Percentiles rank a stretch among this genome's conserved stretches.
Evolutionary conservation across 2,329 filamentous ascomycete species (phyloP).

Genomic region (Alternaria arbusti): DNA sequence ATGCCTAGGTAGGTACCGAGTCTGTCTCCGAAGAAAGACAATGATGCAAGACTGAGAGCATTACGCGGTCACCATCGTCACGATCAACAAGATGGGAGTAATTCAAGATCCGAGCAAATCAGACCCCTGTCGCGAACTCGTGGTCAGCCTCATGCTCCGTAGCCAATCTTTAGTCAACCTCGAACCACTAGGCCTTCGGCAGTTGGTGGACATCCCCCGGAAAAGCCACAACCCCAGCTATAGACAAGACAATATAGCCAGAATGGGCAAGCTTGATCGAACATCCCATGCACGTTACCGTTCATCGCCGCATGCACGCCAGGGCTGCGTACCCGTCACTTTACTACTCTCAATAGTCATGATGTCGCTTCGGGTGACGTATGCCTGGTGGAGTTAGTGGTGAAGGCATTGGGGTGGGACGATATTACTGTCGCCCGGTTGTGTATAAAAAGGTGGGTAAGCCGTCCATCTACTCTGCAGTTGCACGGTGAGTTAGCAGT

Average conservation of each 20-base stretch:
- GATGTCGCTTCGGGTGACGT: not conserved
- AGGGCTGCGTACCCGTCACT: not conserved
- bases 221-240: not conserved
- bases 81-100: not conserved
- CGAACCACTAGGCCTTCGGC: not conserved
- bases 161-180: not conserved
- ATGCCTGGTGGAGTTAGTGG: not conserved
- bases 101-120: not conserved
- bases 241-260: not conserved
- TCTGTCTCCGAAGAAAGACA: not conserved
- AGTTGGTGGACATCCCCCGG: not conserved
- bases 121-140: not conserved
- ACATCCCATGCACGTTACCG: not conserved
- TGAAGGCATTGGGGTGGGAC: not conserved
- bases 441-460: not conserved
- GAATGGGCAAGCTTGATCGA: not conserved
- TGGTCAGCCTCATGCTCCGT: not conserved
- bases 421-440: not conserved
- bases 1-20: not conserved
- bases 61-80: not conserved
- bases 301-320: not conserved
- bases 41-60: constrained; percentile 1
- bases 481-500: not conserved
- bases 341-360: not conserved
- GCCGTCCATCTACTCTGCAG: not conserved